A percentile compares a stretch with the other conserved stretches of the same genome.
Evolutionary conservation across 148 eudicot species (phyloP).

Genomic region (Rhododendron mucronatum): DNA sequence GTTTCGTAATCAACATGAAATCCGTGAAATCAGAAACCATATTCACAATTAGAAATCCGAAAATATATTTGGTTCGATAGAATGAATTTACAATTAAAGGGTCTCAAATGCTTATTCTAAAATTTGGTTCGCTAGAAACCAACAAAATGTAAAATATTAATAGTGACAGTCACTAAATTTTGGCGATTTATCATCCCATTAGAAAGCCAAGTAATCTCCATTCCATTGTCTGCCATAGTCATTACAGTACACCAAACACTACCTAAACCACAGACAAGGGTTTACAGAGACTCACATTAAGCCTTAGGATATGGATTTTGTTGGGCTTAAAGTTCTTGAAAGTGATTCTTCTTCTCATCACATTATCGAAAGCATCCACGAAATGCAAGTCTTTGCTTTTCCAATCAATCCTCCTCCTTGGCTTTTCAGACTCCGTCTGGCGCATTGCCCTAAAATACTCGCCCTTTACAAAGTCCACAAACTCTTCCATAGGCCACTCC

Average conservation of each 20-base stretch:
- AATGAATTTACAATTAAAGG: not conserved
- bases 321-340: conserved; percentile 19
- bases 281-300: conserved; percentile 18
- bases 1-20: conserved; percentile 10
- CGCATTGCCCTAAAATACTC: conserved; percentile 13
- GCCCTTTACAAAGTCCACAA: conserved; percentile 18
- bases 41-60: not conserved
- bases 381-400: conserved; percentile 27
- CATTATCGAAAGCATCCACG: conserved; percentile 32
- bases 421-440: conserved; percentile 4
- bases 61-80: not conserved
- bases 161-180: not conserved
- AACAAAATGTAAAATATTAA: not conserved
- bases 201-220: not conserved
- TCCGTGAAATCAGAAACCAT: not conserved
- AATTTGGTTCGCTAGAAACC: not conserved
- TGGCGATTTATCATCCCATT: not conserved
- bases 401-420: conserved; percentile 37
- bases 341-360: not conserved
- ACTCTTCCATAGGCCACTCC: conserved; percentile 24
- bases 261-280: not conserved
- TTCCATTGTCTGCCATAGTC: not conserved
- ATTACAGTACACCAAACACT: not conserved
- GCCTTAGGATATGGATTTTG: conserved; percentile 22
- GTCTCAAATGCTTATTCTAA: not conserved